Percentiles rank a stretch among this genome's conserved stretches.
phyloP scores from a whole-genome alignment of 257 asterid genomes.

The Lithospermum erythrorhizon region DNA sequence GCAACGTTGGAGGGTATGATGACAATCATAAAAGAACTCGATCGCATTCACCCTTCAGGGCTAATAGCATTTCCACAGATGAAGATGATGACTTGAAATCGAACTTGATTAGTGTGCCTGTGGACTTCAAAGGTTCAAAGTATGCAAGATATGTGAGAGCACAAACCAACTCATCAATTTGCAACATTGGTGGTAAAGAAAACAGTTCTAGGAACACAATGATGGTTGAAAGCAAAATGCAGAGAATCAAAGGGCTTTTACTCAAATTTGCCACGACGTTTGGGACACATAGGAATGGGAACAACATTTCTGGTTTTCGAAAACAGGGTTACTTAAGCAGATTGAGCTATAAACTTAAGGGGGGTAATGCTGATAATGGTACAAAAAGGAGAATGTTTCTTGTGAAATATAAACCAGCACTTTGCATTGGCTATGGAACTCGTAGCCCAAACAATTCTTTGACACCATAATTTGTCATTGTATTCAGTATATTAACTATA shows the following conservation, averaged over 20 bases:
- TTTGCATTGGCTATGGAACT: not conserved
- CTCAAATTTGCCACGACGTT: conserved; percentile 42
- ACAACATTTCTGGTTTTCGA: too few relatives aligned
- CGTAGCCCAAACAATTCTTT: too few relatives aligned
- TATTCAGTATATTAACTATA: too few relatives aligned
- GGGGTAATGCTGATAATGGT: not conserved
- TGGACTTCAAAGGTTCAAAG: conserved; percentile 52
- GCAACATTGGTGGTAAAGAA: not conserved
- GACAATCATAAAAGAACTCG: conserved; percentile 32
- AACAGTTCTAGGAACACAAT: conserved; percentile 7
- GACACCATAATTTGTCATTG: too few relatives aligned
- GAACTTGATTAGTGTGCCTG: conserved; percentile 17
- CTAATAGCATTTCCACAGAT: conserved; percentile 5
- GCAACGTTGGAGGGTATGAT: conserved; percentile 3
- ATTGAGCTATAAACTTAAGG: not conserved
- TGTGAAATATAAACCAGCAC: not conserved
- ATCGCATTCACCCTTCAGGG: conserved; percentile 46
- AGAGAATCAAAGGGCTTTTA: conserved; percentile 39
- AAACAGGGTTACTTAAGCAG: too few relatives aligned
- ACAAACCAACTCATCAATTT: conserved; percentile 26
- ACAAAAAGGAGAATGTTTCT: not conserved
- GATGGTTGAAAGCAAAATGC: conserved; percentile 20
- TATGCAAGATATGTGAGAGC: conserved; percentile 59
- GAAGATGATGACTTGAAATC: conserved; percentile 11
- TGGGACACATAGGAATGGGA: conserved; percentile 19